phyloP scores from a whole-genome alignment of 495 filamentous ascomycete genomes.

The Talaromyces adpressus region DNA sequence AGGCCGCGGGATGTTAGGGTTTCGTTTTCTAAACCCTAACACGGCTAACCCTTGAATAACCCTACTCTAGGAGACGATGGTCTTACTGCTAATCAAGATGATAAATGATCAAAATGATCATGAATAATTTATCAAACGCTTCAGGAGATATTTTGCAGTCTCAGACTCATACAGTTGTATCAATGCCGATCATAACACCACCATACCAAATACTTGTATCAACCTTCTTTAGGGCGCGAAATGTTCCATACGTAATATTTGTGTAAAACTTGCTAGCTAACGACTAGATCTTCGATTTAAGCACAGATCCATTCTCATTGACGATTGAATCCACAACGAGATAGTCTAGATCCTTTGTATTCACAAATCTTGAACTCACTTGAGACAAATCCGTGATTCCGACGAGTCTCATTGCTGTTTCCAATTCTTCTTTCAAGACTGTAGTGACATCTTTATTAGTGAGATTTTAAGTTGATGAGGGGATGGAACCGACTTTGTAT shows the following conservation, averaged over 20 bases:
- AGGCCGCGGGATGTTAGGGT: neutral
- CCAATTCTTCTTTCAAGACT: slow-evolving; percentile 67
- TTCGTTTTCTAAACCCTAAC: neutral
- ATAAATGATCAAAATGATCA: neutral
- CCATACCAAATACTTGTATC: neutral
- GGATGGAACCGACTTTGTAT: slow-evolving; percentile 38
- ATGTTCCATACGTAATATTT: neutral
- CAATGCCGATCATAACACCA: neutral
- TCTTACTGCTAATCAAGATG: neutral
- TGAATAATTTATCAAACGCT: too few species aligned
- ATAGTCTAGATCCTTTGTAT: slow-evolving; percentile 58
- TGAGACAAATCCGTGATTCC: slow-evolving; percentile 60
- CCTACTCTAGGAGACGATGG: neutral
- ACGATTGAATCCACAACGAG: slow-evolving; percentile 37
- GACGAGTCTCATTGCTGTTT: slow-evolving; percentile 62
- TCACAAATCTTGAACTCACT: slow-evolving; percentile 54
- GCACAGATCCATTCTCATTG: neutral
- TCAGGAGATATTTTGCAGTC: neutral
- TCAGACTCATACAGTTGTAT: neutral
- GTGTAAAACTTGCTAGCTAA: neutral
- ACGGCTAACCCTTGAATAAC: neutral
- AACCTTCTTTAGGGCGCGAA: neutral
- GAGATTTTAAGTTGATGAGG: neutral
- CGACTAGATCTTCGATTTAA: neutral
- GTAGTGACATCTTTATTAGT: slow-evolving; percentile 2